A percentile compares a stretch with the other conserved stretches of the same genome.
phyloP scores from a whole-genome alignment of 768 basidiomycete species.

The Trametes cubensis region DNA sequence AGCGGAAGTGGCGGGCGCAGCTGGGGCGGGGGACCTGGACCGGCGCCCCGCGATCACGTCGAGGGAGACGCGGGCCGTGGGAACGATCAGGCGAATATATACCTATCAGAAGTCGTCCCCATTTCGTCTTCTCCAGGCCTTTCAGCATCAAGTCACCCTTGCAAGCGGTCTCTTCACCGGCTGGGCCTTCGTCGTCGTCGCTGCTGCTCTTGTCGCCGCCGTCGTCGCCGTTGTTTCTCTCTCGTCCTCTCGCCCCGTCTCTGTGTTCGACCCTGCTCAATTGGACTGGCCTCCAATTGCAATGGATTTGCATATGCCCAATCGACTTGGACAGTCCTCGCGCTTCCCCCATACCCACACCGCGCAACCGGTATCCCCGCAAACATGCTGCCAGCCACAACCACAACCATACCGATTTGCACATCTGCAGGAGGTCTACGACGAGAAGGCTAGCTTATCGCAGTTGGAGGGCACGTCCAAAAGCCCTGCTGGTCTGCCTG shows the following conservation, averaged over 20 bases:
- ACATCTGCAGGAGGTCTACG: slow-evolving; percentile 23
- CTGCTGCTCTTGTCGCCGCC: slow-evolving; percentile 5
- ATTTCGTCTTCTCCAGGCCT: slow-evolving; percentile 22
- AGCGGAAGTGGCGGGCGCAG: slow-evolving; percentile 16
- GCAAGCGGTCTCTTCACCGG: slow-evolving; percentile 19
- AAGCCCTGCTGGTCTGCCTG: slow-evolving; percentile 10
- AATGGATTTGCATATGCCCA: slow-evolving; percentile 25
- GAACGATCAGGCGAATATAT: slow-evolving; percentile 24
- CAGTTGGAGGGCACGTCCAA: slow-evolving; percentile 16
- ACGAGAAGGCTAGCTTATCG: slow-evolving; percentile 29
- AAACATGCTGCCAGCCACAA: neutral
- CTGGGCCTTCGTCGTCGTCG: slow-evolving; percentile 17
- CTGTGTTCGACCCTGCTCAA: slow-evolving; percentile 1
- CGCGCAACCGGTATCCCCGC: slow-evolving; percentile 6
- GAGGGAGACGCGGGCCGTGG: slow-evolving; percentile 18
- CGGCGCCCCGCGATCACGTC: slow-evolving; percentile 14
- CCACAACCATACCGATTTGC: slow-evolving; percentile 15
- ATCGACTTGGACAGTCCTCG: slow-evolving; percentile 29
- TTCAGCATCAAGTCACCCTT: slow-evolving; percentile 16
- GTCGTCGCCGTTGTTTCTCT: slow-evolving; percentile 19
- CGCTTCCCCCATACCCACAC: slow-evolving; percentile 15
- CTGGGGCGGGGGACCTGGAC: slow-evolving; percentile 4
- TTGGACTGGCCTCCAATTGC: slow-evolving; percentile 33
- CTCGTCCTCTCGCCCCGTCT: slow-evolving; percentile 19
- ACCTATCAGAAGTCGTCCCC: slow-evolving; percentile 14